Percentiles rank a stretch among this genome's conserved stretches.
Conservation (phyloP, 176 grass and related monocot species). For the Eleusine indica region DNA sequence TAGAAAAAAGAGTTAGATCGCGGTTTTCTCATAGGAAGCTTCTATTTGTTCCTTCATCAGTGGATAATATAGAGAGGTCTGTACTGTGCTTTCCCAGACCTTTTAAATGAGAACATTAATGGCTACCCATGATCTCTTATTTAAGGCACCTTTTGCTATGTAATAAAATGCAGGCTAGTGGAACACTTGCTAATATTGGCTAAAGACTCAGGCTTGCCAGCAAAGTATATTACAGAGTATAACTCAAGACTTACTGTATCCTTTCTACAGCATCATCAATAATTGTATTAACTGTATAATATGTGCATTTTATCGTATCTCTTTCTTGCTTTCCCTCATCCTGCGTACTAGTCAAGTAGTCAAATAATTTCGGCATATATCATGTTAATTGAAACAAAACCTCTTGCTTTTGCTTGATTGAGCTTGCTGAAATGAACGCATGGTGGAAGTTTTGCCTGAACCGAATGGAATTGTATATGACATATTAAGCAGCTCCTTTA, state of each 20-base stretch:
- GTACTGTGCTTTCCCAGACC: constrained; percentile 6
- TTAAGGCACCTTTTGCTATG: constrained; percentile 26
- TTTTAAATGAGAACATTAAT: constrained; percentile 27
- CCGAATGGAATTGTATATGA: constrained; percentile 23
- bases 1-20: constrained; percentile 97
- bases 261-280: constrained; percentile 38
- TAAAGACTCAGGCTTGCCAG: constrained; percentile 50
- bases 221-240: constrained; percentile 68
- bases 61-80: constrained; percentile 62
- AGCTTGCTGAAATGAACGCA: not conserved
- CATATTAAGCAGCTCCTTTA: constrained; percentile 30
- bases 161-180: constrained; percentile 61
- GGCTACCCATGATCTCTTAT: constrained; percentile 21
- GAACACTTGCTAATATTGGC: constrained; percentile 69
- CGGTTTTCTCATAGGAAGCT: constrained; percentile 88
- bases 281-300: constrained; percentile 8
- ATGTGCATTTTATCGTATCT: not conserved
- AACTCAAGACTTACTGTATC: constrained; percentile 75
- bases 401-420: not conserved
- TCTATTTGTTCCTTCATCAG: constrained; percentile 82
- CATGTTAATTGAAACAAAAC: constrained; percentile 7
- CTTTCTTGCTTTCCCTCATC: not conserved
- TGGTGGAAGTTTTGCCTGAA: not conserved
- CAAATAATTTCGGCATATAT: not conserved
- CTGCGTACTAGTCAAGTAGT: constrained; percentile 33